Conservation (phyloP, 225 moss, liverwort and hornwort species). For the Ulota crispa region DNA sequence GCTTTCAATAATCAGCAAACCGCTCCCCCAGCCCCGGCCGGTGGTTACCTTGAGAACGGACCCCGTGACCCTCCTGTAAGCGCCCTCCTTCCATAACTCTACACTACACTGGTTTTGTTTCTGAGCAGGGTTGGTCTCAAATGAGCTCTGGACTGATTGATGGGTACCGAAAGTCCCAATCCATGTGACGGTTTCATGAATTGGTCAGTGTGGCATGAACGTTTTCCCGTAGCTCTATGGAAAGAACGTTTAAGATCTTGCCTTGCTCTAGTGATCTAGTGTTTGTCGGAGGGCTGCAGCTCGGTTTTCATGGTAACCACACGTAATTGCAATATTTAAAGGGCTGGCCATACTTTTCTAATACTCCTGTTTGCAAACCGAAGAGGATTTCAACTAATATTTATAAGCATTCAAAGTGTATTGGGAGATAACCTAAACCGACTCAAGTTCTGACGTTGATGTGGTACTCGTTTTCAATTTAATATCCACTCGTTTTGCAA, state of each 20-base stretch:
- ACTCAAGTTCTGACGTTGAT: background rate
- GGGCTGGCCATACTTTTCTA: background rate
- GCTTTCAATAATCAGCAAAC: slow-evolving; percentile 19
- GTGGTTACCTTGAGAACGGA: slow-evolving; percentile 43
- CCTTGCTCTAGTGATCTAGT: background rate
- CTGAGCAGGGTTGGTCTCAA: background rate
- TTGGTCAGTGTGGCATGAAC: background rate
- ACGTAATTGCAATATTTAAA: background rate
- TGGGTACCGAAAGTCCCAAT: background rate
- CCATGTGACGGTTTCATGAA: background rate
- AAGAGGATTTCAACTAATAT: background rate
- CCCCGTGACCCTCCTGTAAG: slow-evolving; percentile 42
- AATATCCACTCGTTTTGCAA: background rate
- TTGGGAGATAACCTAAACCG: background rate
- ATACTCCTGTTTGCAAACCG: no score
- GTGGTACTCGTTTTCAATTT: background rate
- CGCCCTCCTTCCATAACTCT: slow-evolving; percentile 5
- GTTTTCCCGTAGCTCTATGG: background rate
- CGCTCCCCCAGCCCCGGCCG: slow-evolving; percentile 24
- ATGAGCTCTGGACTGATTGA: background rate
- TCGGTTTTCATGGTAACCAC: background rate
- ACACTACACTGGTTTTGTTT: background rate
- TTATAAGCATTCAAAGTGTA: background rate
- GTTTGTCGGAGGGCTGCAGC: background rate
- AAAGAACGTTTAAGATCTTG: background rate